These are phyloP conservation scores for Diaporthe batatas DNA, from an alignment of 2,329 filamentous ascomycete genomes.

Conservation along the genomic window DNA sequence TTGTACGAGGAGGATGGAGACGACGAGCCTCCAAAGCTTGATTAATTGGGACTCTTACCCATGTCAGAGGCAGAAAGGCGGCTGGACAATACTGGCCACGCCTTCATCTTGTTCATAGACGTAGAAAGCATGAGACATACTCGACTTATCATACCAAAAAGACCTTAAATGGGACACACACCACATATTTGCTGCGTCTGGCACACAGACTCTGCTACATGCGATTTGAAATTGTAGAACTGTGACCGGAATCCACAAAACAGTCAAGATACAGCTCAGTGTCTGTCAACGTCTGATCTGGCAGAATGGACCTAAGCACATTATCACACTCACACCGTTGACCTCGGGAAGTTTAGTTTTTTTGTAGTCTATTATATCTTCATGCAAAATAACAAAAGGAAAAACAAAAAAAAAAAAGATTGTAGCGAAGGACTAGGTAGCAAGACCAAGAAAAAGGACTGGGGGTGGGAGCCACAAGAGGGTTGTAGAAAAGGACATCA, in stretches of 20 bases:
- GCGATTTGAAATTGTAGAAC: not conserved
- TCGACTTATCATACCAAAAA: not conserved
- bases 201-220: not conserved
- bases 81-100: too few species aligned
- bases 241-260: not conserved
- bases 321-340: not conserved
- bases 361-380: not conserved
- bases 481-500: not conserved
- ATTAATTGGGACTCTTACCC: not conserved
- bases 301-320: not conserved
- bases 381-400: not conserved
- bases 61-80: not conserved
- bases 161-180: not conserved
- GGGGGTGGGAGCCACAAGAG: not conserved
- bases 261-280: not conserved
- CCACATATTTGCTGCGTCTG: not conserved
- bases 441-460: not conserved
- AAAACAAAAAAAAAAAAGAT: not conserved
- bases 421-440: not conserved
- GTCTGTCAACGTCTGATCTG: not conserved
- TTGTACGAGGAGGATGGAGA: conserved; percentile 62
- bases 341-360: not conserved
- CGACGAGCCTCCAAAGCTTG: conserved; percentile 41
- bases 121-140: not conserved
- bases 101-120: not conserved